phyloP scores from a whole-genome alignment of 306 rosid species.

The Malus domestica region ASM211411v1 NC_041798.1:27330001-27330500 shows the following conservation, averaged over 20 bases:
- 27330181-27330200: not conserved
- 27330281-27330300: not conserved
- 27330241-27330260: not conserved
- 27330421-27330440: not conserved
- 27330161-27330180: conserved; percentile 7
- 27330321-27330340: not conserved
- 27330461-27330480: not conserved
- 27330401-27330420: not conserved
- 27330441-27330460: not conserved
- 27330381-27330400: not conserved
- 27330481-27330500: not conserved
- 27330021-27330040: too few species aligned
- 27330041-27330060: too few species aligned
- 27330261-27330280: not conserved
- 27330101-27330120: not conserved
- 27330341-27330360: not conserved
- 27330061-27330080: too few species aligned
- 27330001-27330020: too few species aligned
- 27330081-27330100: not conserved
- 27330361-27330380: not conserved
- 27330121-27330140: not conserved
- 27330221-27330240: conserved; percentile 7
- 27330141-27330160: not conserved
- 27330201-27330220: conserved; percentile 16
- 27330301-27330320: not conserved